phyloP scores from a whole-genome alignment of 2,329 filamentous ascomycete genomes.

The Ceratocystis lukuohia region DNA sequence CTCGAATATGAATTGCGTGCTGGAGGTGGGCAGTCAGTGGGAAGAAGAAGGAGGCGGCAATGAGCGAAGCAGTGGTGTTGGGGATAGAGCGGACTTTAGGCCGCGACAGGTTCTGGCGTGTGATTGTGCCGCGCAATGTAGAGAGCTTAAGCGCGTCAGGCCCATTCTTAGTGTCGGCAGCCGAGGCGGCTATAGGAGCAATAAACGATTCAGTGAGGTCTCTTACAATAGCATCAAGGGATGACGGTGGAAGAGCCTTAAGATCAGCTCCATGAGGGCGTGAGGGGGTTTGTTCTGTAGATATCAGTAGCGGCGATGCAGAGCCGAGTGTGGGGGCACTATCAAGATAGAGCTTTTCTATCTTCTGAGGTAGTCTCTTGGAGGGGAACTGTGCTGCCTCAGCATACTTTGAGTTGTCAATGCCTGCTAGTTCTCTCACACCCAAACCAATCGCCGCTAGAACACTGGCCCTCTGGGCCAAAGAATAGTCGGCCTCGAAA shows the following conservation, averaged over 20 bases:
- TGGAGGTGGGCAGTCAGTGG: slow-evolving; percentile 74
- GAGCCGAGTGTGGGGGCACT: slow-evolving; percentile 22
- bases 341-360: slow-evolving; percentile 57
- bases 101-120: slow-evolving; percentile 35
- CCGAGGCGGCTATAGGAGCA: slow-evolving; percentile 64
- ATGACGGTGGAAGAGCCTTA: slow-evolving; percentile 41
- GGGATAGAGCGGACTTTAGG: slow-evolving; percentile 45
- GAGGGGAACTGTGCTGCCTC: slow-evolving; percentile 55
- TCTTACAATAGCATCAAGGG: slow-evolving; percentile 55
- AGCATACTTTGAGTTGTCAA: slow-evolving; percentile 44
- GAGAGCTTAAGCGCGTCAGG: slow-evolving; percentile 78
- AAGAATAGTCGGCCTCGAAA: slow-evolving; percentile 83
- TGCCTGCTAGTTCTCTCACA: slow-evolving; percentile 72
- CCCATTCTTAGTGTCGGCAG: slow-evolving; percentile 66
- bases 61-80: slow-evolving; percentile 65
- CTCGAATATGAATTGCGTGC: slow-evolving; percentile 36
- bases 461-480: slow-evolving; percentile 69
- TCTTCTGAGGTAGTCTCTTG: slow-evolving; percentile 58
- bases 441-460: slow-evolving; percentile 71
- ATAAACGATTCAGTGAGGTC: slow-evolving; percentile 60
- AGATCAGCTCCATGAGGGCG: slow-evolving; percentile 28
- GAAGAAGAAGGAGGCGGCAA: slow-evolving; percentile 70
- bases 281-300: slow-evolving; percentile 18
- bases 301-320: slow-evolving; percentile 13
- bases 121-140: slow-evolving; percentile 50